A percentile compares a stretch with the other conserved stretches of the same genome.
These are phyloP conservation scores for Epichloe sp. DNA, from an alignment of 2,329 filamentous ascomycete genomes.

Conservation along the genomic window DNA sequence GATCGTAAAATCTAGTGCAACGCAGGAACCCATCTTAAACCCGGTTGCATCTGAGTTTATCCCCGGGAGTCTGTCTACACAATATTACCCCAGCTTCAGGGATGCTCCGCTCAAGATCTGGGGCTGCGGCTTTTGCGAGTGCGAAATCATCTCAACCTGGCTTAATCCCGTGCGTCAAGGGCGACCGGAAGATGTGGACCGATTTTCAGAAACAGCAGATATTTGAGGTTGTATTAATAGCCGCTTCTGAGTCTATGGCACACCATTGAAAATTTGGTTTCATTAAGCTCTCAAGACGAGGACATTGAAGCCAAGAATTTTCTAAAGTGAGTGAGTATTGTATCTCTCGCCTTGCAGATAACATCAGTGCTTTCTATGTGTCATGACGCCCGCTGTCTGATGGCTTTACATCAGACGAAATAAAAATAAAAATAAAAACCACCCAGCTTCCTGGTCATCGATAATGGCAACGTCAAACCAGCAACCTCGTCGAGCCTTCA, in stretches of 20 bases:
- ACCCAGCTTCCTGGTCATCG: no score
- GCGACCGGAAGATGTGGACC: not conserved
- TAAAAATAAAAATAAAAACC: no score
- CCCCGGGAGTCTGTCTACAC: constrained; percentile 17
- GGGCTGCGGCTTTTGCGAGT: not conserved
- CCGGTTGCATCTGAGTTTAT: constrained; percentile 43
- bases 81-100: not conserved
- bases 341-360: no score
- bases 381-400: no score
- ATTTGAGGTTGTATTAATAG: not conserved
- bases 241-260: not conserved
- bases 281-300: not conserved
- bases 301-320: not conserved
- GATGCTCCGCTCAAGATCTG: not conserved
- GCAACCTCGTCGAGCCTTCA: no score
- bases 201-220: not conserved
- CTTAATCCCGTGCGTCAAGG: not conserved
- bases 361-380: no score
- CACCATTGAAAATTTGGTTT: not conserved
- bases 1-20: constrained; percentile 27
- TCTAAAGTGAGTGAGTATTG: not conserved
- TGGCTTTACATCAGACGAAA: no score
- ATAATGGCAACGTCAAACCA: no score
- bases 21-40: constrained; percentile 40
- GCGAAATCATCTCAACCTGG: not conserved